Percentiles rank a stretch among this genome's conserved stretches.
Evolutionary conservation across 345 rosid genomes (phyloP).

Genomic region (Sonneratia alba): DNA sequence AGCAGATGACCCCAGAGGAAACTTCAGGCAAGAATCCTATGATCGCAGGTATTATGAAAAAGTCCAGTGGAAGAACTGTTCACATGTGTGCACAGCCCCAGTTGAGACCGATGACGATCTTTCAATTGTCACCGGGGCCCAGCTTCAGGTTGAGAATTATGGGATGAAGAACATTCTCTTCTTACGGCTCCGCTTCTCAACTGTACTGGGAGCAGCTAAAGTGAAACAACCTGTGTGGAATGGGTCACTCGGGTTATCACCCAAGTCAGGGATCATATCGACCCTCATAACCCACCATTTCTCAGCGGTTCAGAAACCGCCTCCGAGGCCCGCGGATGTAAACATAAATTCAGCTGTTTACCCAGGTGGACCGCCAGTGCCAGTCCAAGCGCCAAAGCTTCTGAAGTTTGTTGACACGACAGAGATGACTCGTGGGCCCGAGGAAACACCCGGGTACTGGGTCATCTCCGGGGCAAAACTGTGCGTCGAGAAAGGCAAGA

Average conservation of each 20-base stretch:
- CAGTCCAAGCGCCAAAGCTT: slow-evolving; percentile 77
- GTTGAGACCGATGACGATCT: slow-evolving; percentile 75
- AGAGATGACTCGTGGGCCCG: slow-evolving; percentile 89
- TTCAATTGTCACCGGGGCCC: slow-evolving; percentile 83
- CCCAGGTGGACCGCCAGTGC: slow-evolving; percentile 92
- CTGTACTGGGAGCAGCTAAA: slow-evolving; percentile 41
- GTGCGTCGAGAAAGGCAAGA: slow-evolving; percentile 74
- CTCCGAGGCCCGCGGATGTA: slow-evolving; percentile 82
- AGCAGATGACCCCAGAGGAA: slow-evolving; percentile 49
- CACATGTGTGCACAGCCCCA: slow-evolving; percentile 89
- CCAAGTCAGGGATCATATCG: slow-evolving; percentile 80
- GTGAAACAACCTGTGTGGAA: slow-evolving; percentile 81
- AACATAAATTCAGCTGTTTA: slow-evolving; percentile 86
- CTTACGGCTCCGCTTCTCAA: slow-evolving; percentile 68
- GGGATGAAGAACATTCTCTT: slow-evolving; percentile 83
- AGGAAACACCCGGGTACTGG: slow-evolving; percentile 94
- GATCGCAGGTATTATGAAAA: slow-evolving; percentile 75
- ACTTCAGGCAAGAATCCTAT: slow-evolving; percentile 34
- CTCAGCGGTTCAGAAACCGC: slow-evolving; percentile 67
- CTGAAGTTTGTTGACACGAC: slow-evolving; percentile 83
- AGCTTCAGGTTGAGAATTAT: slow-evolving; percentile 67
- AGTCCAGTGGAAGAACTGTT: slow-evolving; percentile 90
- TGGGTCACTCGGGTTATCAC: slow-evolving; percentile 65
- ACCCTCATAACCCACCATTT: slow-evolving; percentile 88
- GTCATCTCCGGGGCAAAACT: slow-evolving; percentile 86